phyloP scores from a whole-genome alignment of 176 grass and related monocot species.

The Poa annua region DNA sequence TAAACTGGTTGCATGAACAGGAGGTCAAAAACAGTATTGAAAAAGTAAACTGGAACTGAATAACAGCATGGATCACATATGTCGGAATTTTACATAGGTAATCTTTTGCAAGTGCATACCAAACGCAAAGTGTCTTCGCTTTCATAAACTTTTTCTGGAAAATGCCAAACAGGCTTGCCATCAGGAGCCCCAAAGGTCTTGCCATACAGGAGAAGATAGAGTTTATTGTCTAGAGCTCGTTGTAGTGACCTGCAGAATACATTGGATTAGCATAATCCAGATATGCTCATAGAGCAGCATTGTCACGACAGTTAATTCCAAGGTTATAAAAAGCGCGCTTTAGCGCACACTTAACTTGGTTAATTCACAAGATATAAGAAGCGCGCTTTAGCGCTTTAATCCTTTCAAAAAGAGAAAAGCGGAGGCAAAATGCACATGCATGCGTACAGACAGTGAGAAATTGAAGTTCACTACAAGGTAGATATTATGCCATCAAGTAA shows the following conservation, averaged over 20 bases:
- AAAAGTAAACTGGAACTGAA: background rate
- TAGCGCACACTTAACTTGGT: no score
- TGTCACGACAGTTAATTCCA: conserved; percentile 11
- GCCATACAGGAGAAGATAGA: conserved; percentile 92
- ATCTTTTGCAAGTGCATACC: conserved; percentile 49
- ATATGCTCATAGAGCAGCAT: background rate
- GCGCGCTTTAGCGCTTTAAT: no score
- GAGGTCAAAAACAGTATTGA: background rate
- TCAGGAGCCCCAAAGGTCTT: conserved; percentile 63
- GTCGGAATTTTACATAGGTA: background rate
- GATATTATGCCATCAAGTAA: background rate
- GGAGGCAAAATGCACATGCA: no score
- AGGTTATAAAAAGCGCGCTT: no score
- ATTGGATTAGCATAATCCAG: conserved; percentile 11
- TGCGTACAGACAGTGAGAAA: no score
- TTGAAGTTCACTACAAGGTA: no score
- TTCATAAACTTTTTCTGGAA: conserved; percentile 91
- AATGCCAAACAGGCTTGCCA: conserved; percentile 82
- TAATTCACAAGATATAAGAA: no score
- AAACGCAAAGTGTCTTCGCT: conserved; percentile 81
- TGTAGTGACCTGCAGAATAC: conserved; percentile 72
- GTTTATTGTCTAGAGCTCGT: conserved; percentile 84
- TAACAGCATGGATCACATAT: background rate
- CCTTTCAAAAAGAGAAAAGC: no score
- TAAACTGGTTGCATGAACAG: background rate